A percentile compares a stretch with the other conserved stretches of the same genome.
These are phyloP conservation scores for Aspergillus leporis DNA, from an alignment of 495 filamentous ascomycete genomes.

Conservation along the genomic window DNA sequence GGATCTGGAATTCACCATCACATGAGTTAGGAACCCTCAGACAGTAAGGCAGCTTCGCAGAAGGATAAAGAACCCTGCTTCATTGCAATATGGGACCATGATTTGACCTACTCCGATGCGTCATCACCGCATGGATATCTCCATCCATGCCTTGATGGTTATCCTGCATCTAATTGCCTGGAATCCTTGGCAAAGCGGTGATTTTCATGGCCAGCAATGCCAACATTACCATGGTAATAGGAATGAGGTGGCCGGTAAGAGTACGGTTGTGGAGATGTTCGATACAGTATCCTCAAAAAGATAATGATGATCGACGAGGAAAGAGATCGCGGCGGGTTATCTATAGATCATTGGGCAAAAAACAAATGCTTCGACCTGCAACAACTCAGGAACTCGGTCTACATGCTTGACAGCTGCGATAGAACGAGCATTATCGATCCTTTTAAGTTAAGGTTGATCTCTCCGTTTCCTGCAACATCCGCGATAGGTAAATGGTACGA, in stretches of 20 bases:
- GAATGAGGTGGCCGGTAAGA: slow-evolving; percentile 2
- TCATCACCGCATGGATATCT: slow-evolving; percentile 1
- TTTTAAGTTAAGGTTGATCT: slow-evolving; percentile 1
- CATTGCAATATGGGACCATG: not conserved
- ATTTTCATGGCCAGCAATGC: not conserved
- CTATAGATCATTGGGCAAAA: not conserved
- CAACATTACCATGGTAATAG: not conserved
- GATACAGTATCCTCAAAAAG: too few relatives aligned
- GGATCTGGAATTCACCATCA: not conserved
- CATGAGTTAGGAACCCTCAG: not conserved
- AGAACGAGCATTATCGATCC: not conserved
- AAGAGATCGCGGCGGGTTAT: too few relatives aligned
- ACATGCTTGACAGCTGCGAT: slow-evolving; percentile 1
- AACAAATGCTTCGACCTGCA: slow-evolving; percentile 2
- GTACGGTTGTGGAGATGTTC: not conserved
- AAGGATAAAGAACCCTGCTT: not conserved
- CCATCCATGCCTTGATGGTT: not conserved
- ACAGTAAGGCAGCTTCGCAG: not conserved
- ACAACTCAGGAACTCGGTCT: slow-evolving; percentile 3
- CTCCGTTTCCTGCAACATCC: not conserved
- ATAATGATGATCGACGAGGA: too few relatives aligned
- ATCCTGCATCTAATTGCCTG: not conserved
- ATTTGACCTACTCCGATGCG: not conserved
- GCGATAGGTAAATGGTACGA: slow-evolving; percentile 1
- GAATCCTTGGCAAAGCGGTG: not conserved